A percentile compares a stretch with the other conserved stretches of the same genome.
phyloP scores from a whole-genome alignment of 495 filamentous ascomycete genomes.

The Cercophora sp. region DNA sequence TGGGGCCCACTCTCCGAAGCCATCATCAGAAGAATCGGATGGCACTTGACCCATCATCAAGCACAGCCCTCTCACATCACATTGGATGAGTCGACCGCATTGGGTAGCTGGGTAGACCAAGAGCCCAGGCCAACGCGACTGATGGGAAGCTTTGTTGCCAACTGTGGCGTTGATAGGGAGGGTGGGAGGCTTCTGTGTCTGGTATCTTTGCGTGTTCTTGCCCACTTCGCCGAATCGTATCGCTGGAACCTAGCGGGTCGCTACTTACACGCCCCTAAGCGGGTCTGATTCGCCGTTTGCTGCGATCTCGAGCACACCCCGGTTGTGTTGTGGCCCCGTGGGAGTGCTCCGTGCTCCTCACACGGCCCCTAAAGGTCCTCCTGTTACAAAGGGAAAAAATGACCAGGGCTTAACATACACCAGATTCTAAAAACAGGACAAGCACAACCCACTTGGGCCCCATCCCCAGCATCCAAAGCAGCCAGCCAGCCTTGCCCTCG shows the following conservation, averaged over 20 bases:
- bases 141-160: not conserved
- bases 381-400: constrained; percentile 24
- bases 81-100: constrained; percentile 3
- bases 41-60: not conserved
- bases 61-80: not conserved
- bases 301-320: constrained; percentile 21
- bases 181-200: constrained; percentile 13
- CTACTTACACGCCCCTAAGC: constrained; percentile 20
- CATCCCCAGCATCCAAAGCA: constrained; percentile 17
- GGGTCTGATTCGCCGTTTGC: constrained; percentile 22
- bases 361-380: constrained; percentile 26
- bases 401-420: constrained; percentile 22
- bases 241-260: not conserved
- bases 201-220: constrained; percentile 9
- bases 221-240: constrained; percentile 4
- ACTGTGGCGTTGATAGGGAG: constrained; percentile 9
- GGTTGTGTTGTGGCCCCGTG: constrained; percentile 13
- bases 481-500: constrained; percentile 17
- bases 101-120: constrained; percentile 11
- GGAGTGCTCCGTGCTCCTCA: constrained; percentile 23
- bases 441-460: constrained; percentile 12
- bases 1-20: too few species aligned
- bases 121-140: constrained; percentile 1
- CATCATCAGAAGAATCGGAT: not conserved
- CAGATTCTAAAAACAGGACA: constrained; percentile 28